phyloP scores from a whole-genome alignment of 2,329 filamentous ascomycete species.

The Gliomastix tumulicola region DNA sequence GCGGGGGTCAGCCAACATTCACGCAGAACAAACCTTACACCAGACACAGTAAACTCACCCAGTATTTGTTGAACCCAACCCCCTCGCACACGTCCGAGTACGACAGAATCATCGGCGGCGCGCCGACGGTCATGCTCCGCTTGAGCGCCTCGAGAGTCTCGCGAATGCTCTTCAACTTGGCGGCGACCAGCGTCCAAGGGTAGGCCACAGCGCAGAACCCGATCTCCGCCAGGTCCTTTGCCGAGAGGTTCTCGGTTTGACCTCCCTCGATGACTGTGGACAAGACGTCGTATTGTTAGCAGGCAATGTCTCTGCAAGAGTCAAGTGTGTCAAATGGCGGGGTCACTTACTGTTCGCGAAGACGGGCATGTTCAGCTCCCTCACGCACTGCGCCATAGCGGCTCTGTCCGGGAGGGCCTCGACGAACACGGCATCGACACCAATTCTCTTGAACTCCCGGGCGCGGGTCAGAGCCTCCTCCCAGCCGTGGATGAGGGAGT shows the following conservation, averaged over 20 bases:
- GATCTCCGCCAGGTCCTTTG: constrained; percentile 21
- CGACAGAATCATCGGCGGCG: constrained; percentile 31
- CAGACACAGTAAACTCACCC: too few species aligned
- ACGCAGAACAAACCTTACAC: too few species aligned
- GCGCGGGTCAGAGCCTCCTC: constrained; percentile 35
- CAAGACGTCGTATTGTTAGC: neutral
- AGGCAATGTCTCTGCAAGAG: neutral
- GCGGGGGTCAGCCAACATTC: neutral
- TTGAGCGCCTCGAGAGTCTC: constrained; percentile 30
- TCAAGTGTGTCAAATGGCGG: neutral
- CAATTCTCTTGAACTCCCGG: constrained; percentile 30
- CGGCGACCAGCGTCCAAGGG: constrained; percentile 35
- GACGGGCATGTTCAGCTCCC: constrained; percentile 27
- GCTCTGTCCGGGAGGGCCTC: constrained; percentile 34
- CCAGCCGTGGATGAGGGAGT: constrained; percentile 31
- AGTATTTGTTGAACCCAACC: constrained; percentile 36
- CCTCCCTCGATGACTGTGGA: constrained; percentile 20
- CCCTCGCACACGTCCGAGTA: constrained; percentile 36
- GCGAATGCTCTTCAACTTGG: constrained; percentile 29
- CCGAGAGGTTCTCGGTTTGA: constrained; percentile 24
- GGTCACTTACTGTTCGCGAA: constrained; percentile 26
- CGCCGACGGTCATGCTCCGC: constrained; percentile 28
- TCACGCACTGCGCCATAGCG: constrained; percentile 27
- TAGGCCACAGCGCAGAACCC: constrained; percentile 34
- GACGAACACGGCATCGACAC: constrained; percentile 34